Conservation (phyloP, 176 grass and related monocot genomes). For the Themeda triandra region DNA sequence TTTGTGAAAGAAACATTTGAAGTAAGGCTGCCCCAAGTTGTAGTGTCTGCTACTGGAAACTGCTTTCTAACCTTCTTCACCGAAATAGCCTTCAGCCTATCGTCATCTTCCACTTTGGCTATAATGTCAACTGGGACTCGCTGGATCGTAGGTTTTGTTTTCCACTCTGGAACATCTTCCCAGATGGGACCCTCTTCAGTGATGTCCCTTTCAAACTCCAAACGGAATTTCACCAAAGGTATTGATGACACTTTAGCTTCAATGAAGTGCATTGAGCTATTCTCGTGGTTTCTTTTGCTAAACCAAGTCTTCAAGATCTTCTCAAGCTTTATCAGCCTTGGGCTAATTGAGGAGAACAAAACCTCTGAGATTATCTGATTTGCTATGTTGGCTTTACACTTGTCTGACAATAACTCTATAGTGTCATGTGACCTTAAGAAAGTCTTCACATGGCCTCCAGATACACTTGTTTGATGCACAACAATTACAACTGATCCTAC, state of each 20-base stretch:
- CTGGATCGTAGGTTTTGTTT: conserved; percentile 56
- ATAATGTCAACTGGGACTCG: conserved; percentile 50
- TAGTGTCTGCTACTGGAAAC: conserved; percentile 46
- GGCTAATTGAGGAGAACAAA: conserved; percentile 70
- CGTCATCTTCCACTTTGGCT: conserved; percentile 60
- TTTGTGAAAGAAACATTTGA: conserved; percentile 87
- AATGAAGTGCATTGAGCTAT: conserved; percentile 49
- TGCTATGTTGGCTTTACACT: conserved; percentile 37
- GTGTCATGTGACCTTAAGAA: conserved; percentile 45
- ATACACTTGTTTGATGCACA: conserved; percentile 35
- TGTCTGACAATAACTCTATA: conserved; percentile 55
- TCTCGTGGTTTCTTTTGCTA: conserved; percentile 25
- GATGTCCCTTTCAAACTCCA: conserved; percentile 74
- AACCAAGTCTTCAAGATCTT: conserved; percentile 52
- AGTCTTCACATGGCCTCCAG: conserved; percentile 35
- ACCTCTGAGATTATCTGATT: conserved; percentile 49
- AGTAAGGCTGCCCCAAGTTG: conserved; percentile 70
- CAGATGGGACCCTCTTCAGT: conserved; percentile 45
- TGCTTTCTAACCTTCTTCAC: conserved; percentile 63
- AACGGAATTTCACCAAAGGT: conserved; percentile 55
- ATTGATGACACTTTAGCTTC: conserved; percentile 61
- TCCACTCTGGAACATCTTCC: conserved; percentile 67
- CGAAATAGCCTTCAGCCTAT: conserved; percentile 50
- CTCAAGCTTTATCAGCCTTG: conserved; percentile 56
- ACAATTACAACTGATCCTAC: conserved; percentile 53